Conservation (phyloP, 441 rosid species). For the Macaranga tanarius region DNA sequence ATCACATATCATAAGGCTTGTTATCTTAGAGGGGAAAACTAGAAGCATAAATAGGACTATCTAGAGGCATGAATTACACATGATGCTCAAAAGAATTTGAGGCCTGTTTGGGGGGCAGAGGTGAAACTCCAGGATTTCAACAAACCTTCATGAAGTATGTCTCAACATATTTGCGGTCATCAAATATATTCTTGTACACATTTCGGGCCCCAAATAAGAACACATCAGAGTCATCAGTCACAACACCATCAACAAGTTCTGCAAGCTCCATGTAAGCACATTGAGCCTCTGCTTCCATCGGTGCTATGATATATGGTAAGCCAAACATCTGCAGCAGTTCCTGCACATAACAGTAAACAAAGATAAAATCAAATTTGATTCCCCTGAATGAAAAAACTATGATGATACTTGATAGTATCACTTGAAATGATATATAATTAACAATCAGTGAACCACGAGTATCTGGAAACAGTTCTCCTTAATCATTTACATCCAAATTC, state of each 20-base stretch:
- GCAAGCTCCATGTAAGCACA: conserved; percentile 92
- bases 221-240: conserved; percentile 97
- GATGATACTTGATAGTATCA: neutral
- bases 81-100: neutral
- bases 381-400: neutral
- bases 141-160: conserved; percentile 90
- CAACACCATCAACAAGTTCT: conserved; percentile 93
- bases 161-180: conserved; percentile 97
- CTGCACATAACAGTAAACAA: conserved; percentile 33
- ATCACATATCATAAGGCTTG: neutral
- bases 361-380: neutral
- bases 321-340: conserved; percentile 98
- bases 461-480: neutral
- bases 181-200: conserved; percentile 96
- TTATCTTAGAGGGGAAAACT: neutral
- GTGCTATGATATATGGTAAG: conserved; percentile 92
- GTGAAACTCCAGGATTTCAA: conserved; percentile 13
- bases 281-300: conserved; percentile 99
- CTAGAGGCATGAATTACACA: neutral
- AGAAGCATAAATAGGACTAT: neutral
- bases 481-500: conserved; percentile 7
- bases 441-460: neutral
- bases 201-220: conserved; percentile 88
- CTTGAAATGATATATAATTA: neutral
- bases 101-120: neutral